Percentiles rank a stretch among this genome's conserved stretches.
phyloP scores from a whole-genome alignment of 2,329 filamentous ascomycete genomes.

The Phoma sp. region DNA sequence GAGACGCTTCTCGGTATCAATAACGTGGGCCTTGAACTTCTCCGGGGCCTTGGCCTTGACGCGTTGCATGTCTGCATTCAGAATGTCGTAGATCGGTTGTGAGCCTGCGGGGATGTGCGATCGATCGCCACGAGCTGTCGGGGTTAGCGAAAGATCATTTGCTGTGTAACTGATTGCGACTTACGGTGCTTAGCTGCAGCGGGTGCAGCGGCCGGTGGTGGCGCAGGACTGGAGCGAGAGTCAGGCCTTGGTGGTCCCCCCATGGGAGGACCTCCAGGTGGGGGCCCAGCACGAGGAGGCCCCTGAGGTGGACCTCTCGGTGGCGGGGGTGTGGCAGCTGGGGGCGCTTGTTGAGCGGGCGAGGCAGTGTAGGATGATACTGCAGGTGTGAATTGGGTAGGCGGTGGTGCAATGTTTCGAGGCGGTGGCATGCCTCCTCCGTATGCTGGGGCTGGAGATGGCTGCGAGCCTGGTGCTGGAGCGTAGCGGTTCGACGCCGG shows the following conservation, averaged over 20 bases:
- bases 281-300: slow-evolving; percentile 50
- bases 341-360: slow-evolving; percentile 46
- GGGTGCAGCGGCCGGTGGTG: slow-evolving; percentile 57
- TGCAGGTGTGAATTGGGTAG: slow-evolving; percentile 43
- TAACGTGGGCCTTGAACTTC: slow-evolving; percentile 87
- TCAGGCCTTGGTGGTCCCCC: slow-evolving; percentile 49
- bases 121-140: slow-evolving; percentile 74
- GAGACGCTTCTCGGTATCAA: slow-evolving; percentile 91
- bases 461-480: slow-evolving; percentile 67
- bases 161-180: slow-evolving; percentile 35
- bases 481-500: slow-evolving; percentile 66
- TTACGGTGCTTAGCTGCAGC: slow-evolving; percentile 73
- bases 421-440: slow-evolving; percentile 50
- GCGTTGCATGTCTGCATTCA: slow-evolving; percentile 85
- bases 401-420: slow-evolving; percentile 55
- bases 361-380: slow-evolving; percentile 48
- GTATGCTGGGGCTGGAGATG: slow-evolving; percentile 46
- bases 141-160: slow-evolving; percentile 26
- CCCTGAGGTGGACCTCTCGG: slow-evolving; percentile 49
- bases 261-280: slow-evolving; percentile 45
- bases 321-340: slow-evolving; percentile 54
- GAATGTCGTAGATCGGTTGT: slow-evolving; percentile 79
- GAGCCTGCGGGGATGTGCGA: slow-evolving; percentile 84
- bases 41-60: slow-evolving; percentile 85
- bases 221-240: slow-evolving; percentile 56